A percentile compares a stretch with the other conserved stretches of the same genome.
Evolutionary conservation across 805 yeast species (phyloP).

Genomic region (Citeromyces matritensis): DNA sequence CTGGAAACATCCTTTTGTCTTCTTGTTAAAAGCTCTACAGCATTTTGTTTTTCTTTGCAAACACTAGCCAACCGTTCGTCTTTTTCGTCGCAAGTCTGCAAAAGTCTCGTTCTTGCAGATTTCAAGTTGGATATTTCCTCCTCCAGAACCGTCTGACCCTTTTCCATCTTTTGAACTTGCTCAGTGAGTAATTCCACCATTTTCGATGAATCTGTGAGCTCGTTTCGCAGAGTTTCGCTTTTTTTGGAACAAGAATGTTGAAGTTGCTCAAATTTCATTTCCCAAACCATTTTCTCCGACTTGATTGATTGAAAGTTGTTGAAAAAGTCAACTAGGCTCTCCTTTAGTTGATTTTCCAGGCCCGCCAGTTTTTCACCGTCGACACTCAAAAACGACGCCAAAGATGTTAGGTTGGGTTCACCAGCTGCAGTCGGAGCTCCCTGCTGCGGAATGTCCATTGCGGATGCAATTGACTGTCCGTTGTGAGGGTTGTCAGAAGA

Average conservation of each 20-base stretch:
- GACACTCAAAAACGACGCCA: conserved; percentile 19
- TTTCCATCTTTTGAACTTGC: conserved; percentile 6
- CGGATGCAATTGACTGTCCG: too few species aligned
- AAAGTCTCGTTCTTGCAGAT: conserved; percentile 4
- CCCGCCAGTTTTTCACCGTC: conserved; percentile 9
- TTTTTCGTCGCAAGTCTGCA: too few species aligned
- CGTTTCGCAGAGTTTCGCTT: conserved; percentile 14
- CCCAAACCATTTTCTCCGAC: conserved; percentile 19
- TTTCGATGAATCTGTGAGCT: conserved; percentile 10
- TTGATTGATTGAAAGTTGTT: conserved; percentile 18
- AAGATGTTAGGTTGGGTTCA: conserved; percentile 5
- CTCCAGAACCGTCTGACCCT: conserved; percentile 8
- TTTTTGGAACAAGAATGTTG: conserved; percentile 17
- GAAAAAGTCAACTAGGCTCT: conserved; percentile 13
- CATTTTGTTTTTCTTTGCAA: conserved; percentile 13
- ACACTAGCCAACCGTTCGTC: conserved; percentile 5
- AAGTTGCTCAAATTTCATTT: conserved; percentile 23
- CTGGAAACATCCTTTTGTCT: conserved; percentile 19
- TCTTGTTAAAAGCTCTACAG: conserved; percentile 17
- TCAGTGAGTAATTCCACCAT: too few species aligned
- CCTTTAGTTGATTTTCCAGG: conserved; percentile 9
- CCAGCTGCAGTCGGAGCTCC: too few species aligned
- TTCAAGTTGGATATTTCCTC: conserved; percentile 3
- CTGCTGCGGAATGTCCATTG: too few species aligned
- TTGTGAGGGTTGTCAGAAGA: too few species aligned